phyloP scores from a whole-genome alignment of 106 monocot genomes.

The Platanthera guangdongensis region DNA sequence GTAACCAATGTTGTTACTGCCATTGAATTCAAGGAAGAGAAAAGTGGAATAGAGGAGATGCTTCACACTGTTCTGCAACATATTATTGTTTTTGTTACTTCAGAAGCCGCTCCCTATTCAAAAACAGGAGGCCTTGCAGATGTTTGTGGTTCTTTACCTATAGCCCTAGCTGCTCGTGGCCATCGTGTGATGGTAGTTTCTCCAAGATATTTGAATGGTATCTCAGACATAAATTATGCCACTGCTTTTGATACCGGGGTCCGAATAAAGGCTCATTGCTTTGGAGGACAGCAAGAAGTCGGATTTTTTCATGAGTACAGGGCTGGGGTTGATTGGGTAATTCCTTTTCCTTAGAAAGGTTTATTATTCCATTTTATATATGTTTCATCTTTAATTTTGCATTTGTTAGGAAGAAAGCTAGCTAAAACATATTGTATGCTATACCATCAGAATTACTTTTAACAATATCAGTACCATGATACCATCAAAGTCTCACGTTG shows the following conservation, averaged over 20 bases:
- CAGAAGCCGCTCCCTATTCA: constrained; percentile 61
- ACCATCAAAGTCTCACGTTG: too few species aligned
- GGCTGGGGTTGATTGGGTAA: constrained; percentile 87
- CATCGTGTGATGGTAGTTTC: constrained; percentile 92
- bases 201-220: constrained; percentile 74
- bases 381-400: neutral
- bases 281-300: constrained; percentile 66
- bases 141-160: constrained; percentile 86
- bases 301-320: constrained; percentile 78
- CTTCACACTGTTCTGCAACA: constrained; percentile 6
- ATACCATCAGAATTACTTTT: too few species aligned
- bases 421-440: neutral
- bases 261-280: constrained; percentile 56
- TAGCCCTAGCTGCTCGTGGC: constrained; percentile 72
- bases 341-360: neutral
- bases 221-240: constrained; percentile 29
- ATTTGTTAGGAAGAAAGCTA: neutral
- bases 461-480: too few species aligned
- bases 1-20: neutral
- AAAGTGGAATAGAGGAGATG: constrained; percentile 11
- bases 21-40: constrained; percentile 4
- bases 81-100: constrained; percentile 50
- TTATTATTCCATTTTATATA: neutral
- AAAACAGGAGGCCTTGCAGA: constrained; percentile 73
- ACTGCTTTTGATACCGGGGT: constrained; percentile 25